A percentile compares a stretch with the other conserved stretches of the same genome.
These are phyloP conservation scores for Physaria fendleri DNA, from an alignment of 345 rosid species.

Conservation along the genomic window DNA sequence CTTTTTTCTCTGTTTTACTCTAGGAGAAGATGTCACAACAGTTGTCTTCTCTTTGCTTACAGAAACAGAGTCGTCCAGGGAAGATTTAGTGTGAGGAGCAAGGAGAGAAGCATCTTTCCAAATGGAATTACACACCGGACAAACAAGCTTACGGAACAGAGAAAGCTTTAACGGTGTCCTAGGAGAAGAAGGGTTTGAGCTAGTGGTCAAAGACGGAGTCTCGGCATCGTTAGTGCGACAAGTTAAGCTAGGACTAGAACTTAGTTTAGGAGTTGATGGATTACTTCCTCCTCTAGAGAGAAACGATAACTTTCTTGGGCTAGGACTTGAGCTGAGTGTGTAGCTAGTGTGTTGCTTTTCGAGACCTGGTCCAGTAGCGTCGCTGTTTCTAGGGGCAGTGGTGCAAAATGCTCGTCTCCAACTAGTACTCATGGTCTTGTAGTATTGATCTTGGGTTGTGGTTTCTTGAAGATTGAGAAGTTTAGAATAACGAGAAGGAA, in stretches of 20 bases:
- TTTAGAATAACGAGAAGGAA: not conserved
- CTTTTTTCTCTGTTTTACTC: not conserved
- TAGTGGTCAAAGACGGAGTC: conserved; percentile 6
- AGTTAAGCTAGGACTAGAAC: conserved; percentile 41
- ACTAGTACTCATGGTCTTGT: conserved; percentile 92
- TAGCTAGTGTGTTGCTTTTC: conserved; percentile 31
- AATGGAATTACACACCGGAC: conserved; percentile 67
- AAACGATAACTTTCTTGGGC: conserved; percentile 57
- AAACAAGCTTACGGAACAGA: conserved; percentile 56
- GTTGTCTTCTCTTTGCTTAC: conserved; percentile 32
- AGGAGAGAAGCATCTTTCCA: conserved; percentile 75
- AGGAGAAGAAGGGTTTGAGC: conserved; percentile 64
- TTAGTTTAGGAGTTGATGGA: conserved; percentile 54
- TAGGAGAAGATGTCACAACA: conserved; percentile 33
- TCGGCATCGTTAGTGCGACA: conserved; percentile 37
- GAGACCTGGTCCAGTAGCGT: conserved; percentile 23
- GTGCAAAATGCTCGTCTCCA: conserved; percentile 98
- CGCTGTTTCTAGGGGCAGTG: conserved; percentile 56
- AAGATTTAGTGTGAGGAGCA: conserved; percentile 26
- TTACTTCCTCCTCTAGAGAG: conserved; percentile 54
- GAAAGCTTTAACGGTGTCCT: conserved; percentile 72
- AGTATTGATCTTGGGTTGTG: not conserved
- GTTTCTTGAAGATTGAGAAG: not conserved
- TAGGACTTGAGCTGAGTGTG: conserved; percentile 31
- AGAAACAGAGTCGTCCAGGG: conserved; percentile 8